These are phyloP conservation scores for Pinus albicaulis DNA, from an alignment of 75 land plant species.

Conservation along the genomic window DNA sequence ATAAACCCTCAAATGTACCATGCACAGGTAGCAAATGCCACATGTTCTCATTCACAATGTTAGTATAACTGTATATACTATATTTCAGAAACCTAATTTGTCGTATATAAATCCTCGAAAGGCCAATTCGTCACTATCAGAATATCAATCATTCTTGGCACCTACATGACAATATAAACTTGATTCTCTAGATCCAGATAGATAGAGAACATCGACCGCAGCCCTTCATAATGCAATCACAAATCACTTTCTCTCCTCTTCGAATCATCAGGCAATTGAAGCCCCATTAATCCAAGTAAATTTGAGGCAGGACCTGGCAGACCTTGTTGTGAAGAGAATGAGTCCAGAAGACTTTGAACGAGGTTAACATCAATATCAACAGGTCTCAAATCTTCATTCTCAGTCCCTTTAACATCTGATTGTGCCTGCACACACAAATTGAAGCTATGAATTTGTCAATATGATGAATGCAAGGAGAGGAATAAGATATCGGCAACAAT, in stretches of 20 bases:
- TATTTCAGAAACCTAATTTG: neutral
- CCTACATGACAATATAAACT: neutral
- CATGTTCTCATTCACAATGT: no score
- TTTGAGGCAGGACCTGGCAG: conserved; percentile 96
- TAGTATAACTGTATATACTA: neutral
- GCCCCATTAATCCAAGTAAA: conserved; percentile 84
- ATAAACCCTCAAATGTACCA: neutral
- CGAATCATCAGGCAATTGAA: conserved; percentile 53
- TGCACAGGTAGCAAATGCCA: no score
- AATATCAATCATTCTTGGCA: neutral
- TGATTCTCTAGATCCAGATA: neutral
- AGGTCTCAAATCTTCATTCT: conserved; percentile 55
- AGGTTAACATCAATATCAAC: conserved; percentile 94
- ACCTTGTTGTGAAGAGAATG: conserved; percentile 87
- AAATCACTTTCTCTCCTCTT: conserved; percentile 13
- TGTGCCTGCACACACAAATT: conserved; percentile 29
- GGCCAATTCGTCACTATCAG: neutral
- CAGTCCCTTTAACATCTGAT: conserved; percentile 23
- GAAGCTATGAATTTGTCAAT: neutral
- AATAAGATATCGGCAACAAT: neutral
- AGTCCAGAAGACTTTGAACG: conserved; percentile 78
- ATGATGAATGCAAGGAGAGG: neutral
- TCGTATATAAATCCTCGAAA: neutral
- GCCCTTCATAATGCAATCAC: neutral
- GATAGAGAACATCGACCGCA: no score